phyloP scores from a whole-genome alignment of 2,329 filamentous ascomycete species.

The Penicillium aurantiogriseum region DNA sequence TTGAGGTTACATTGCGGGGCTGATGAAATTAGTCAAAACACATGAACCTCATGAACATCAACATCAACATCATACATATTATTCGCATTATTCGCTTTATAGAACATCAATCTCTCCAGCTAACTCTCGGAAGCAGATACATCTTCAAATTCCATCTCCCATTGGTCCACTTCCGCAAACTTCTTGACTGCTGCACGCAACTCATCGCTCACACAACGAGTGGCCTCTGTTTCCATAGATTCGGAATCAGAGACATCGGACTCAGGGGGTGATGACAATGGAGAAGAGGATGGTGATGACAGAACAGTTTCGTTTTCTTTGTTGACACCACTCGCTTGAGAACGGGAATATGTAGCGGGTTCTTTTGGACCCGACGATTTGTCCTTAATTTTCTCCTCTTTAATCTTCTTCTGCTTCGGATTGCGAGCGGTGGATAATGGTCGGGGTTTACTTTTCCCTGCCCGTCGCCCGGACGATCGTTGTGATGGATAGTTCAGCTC shows the following conservation, averaged over 20 bases:
- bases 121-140: slow-evolving; percentile 29
- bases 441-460: slow-evolving; percentile 19
- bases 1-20: slow-evolving; percentile 24
- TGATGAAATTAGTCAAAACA: slow-evolving; percentile 1
- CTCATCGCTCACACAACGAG: slow-evolving; percentile 36
- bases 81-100: neutral
- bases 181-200: slow-evolving; percentile 37
- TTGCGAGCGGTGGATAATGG: slow-evolving; percentile 20
- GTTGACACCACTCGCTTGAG: slow-evolving; percentile 17
- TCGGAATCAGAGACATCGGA: slow-evolving; percentile 32
- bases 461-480: slow-evolving; percentile 16
- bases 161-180: slow-evolving; percentile 44
- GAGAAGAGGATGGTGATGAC: slow-evolving; percentile 36
- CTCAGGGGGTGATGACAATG: slow-evolving; percentile 34
- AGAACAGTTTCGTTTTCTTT: slow-evolving; percentile 33
- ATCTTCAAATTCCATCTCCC: slow-evolving; percentile 47
- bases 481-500: slow-evolving; percentile 35
- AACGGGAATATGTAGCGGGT: slow-evolving; percentile 14
- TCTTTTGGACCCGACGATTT: slow-evolving; percentile 5
- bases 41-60: neutral
- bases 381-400: slow-evolving; percentile 15
- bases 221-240: slow-evolving; percentile 8
- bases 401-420: slow-evolving; percentile 16
- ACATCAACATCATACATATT: neutral
- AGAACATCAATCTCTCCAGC: neutral